A percentile compares a stretch with the other conserved stretches of the same genome.
These are phyloP conservation scores for Lecanicillium sp. DNA, from an alignment of 2,329 filamentous ascomycete species.

Conservation along the genomic window DNA sequence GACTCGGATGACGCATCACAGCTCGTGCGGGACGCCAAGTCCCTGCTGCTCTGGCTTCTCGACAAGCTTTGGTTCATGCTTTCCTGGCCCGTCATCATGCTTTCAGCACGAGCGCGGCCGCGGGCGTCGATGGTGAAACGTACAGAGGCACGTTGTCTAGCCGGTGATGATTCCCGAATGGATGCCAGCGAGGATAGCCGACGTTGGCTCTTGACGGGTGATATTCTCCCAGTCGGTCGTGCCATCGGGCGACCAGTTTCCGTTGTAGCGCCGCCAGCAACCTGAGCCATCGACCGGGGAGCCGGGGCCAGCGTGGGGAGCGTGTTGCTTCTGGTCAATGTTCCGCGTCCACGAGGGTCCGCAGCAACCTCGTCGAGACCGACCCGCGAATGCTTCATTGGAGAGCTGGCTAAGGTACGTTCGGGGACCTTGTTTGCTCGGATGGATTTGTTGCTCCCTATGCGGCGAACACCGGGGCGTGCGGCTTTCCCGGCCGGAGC, in stretches of 20 bases:
- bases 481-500: neutral
- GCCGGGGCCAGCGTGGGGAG: conserved; percentile 45
- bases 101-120: conserved; percentile 52
- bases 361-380: conserved; percentile 50
- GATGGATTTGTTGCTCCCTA: conserved; percentile 34
- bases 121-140: conserved; percentile 59
- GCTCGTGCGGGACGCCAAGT: conserved; percentile 25
- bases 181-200: conserved; percentile 48
- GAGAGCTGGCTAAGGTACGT: conserved; percentile 40
- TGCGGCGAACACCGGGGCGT: conserved; percentile 32
- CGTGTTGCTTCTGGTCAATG: conserved; percentile 30
- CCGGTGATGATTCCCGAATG: conserved; percentile 47
- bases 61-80: conserved; percentile 21
- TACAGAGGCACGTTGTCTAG: conserved; percentile 48
- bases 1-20: conserved; percentile 43
- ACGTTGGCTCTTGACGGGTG: conserved; percentile 47
- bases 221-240: conserved; percentile 42
- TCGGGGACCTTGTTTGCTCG: conserved; percentile 41
- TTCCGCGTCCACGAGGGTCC: conserved; percentile 45
- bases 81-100: conserved; percentile 33
- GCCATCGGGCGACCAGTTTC: conserved; percentile 29
- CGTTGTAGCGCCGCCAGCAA: conserved; percentile 23
- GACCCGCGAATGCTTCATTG: conserved; percentile 43
- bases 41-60: conserved; percentile 25
- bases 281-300: conserved; percentile 29